phyloP scores from a whole-genome alignment of 495 filamentous ascomycete species.

The Trichocladium uniseriatum region DNA sequence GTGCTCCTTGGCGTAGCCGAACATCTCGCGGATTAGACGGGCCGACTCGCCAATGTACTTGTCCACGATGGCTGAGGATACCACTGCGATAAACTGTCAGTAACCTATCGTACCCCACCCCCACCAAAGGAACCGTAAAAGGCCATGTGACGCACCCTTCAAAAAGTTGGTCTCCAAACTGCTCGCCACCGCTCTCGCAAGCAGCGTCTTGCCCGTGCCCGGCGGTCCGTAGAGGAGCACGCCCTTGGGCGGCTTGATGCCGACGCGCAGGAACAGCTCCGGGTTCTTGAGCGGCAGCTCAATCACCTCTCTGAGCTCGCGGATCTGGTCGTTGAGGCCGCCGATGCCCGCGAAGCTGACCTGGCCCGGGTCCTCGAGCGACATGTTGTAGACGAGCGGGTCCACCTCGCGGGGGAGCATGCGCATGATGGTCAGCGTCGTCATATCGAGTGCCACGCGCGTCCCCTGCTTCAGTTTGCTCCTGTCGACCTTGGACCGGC shows the following conservation, averaged over 20 bases:
- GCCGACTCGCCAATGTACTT: conserved; percentile 99
- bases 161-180: conserved; percentile 97
- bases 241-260: conserved; percentile 98
- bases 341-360: conserved; percentile 99
- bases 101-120: background rate
- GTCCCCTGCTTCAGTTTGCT: conserved; percentile 94
- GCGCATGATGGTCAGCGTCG: conserved; percentile 98
- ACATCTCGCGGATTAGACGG: conserved; percentile 97
- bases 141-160: conserved; percentile 55
- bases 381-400: conserved; percentile 99
- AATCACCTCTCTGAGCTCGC: conserved; percentile 96
- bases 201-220: conserved; percentile 92
- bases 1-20: conserved; percentile 98
- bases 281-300: conserved; percentile 98
- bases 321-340: conserved; percentile 96
- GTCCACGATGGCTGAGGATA: conserved; percentile 99
- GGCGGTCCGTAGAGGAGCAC: conserved; percentile 96
- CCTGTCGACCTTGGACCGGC: conserved; percentile 96
- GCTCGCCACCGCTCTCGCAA: conserved; percentile 93
- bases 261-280: conserved; percentile 91
- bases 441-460: conserved; percentile 98
- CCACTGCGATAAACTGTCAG: conserved; percentile 48
- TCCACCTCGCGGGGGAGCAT: conserved; percentile 99
- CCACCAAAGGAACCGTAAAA: background rate
- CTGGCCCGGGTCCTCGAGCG: conserved; percentile 93